Evolutionary conservation across 2,329 filamentous ascomycete genomes (phyloP), one percentile per base, ranked within the genome.

Genomic region (Diaporthe capsici): DNA sequence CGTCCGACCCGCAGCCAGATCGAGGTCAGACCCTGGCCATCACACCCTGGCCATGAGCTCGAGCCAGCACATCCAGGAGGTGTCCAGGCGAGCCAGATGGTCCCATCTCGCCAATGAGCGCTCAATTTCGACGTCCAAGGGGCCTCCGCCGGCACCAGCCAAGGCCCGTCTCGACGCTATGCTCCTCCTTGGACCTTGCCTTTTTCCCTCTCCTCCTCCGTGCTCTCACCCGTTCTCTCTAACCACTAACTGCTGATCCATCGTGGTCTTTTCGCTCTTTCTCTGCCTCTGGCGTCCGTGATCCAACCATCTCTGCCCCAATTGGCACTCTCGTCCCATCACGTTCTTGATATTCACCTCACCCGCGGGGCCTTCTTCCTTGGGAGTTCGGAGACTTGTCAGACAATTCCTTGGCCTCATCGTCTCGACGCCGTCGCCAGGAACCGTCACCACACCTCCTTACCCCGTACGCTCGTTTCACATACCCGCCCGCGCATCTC

Each of bases 401-500:
- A 57, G 42, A 55, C 63, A 49, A 42, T 58, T 58, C 73, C 73
- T 71, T 67, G 74, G 73, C 68, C 44, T 73, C 75, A 70, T 57
- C 47, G 47, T 76, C 71, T 71, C 65, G 65, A 70, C 65, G 49
- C 17, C 49, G 76, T 76, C 70, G 68, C 73, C 74, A 76, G 75
- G 76, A 78, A 75, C 76, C 71, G 76, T 78, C 79, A 71, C 77
- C 77, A 58, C 78, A 73, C 78, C 76, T 75, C 76, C 76, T 73
- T 73, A 75, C 76, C 72, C 76, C 71, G 73, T 77, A 77, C 73
- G 57, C 76, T 80, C 78, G 78, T 80, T 81, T 80, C 81, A 80
- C 72, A 76, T 78, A 79, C 73, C 78, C 79, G 79, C 79, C 73
- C 74, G 72, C 65, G 8, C 8, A 71, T 76, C 75, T 77, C 77